Conservation (phyloP, 306 rosid species). For the Vigna mungo region DNA sequence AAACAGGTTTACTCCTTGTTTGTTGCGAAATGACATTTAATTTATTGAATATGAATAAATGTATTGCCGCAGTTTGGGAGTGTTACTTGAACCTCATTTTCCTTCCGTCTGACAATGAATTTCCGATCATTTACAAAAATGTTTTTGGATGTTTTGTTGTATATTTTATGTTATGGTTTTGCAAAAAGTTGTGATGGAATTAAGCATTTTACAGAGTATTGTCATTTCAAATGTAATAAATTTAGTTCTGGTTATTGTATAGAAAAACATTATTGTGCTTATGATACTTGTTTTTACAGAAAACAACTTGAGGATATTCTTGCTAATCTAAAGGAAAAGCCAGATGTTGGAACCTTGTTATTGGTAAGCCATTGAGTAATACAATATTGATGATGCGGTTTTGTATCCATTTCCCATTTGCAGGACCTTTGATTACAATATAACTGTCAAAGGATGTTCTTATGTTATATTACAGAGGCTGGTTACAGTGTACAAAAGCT, state of each 20-base stretch:
- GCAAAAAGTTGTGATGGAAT: conserved; percentile 12
- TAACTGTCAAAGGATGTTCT: conserved; percentile 13
- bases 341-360: conserved; percentile 91
- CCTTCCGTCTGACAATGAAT: conserved; percentile 16
- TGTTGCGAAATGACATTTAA: conserved; percentile 28
- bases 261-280: conserved; percentile 29
- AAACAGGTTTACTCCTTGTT: conserved; percentile 37
- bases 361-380: conserved; percentile 62
- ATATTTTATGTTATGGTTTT: conserved; percentile 17
- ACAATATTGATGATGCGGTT: conserved; percentile 31
- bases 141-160: conserved; percentile 25
- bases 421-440: conserved; percentile 6
- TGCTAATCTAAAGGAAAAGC: conserved; percentile 82
- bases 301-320: conserved; percentile 98
- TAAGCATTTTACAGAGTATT: conserved; percentile 36
- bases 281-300: conserved; percentile 65
- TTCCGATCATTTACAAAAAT: background rate
- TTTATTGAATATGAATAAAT: conserved; percentile 24
- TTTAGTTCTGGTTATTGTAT: conserved; percentile 26
- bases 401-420: conserved; percentile 16
- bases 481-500: background rate
- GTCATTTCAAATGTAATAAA: conserved; percentile 14
- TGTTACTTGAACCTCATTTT: conserved; percentile 24
- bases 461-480: conserved; percentile 15
- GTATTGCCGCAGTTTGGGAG: conserved; percentile 22